Evolutionary conservation across 495 filamentous ascomycete genomes (phyloP).

Genomic region (Xylaria telfairii): DNA sequence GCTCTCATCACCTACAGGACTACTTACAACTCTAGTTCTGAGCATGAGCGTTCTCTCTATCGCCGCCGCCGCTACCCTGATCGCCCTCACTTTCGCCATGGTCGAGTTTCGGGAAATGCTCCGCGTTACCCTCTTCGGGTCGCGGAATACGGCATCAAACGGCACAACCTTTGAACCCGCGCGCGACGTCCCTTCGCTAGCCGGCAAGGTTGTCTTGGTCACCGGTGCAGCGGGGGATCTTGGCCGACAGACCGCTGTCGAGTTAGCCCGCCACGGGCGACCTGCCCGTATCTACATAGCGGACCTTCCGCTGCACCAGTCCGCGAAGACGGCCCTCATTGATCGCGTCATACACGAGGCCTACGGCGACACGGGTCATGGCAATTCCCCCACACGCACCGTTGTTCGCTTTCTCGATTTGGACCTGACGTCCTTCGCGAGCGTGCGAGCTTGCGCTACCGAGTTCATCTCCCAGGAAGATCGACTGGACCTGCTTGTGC

Average conservation of each 20-base stretch:
- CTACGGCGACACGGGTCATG: background rate
- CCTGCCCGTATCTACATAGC: constrained; percentile 40
- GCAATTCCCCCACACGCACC: background rate
- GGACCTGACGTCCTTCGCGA: constrained; percentile 31
- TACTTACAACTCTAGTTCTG: too few species aligned
- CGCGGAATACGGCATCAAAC: background rate
- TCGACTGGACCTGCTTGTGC: constrained; percentile 61
- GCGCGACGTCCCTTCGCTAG: constrained; percentile 35
- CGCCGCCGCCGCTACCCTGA: too few species aligned
- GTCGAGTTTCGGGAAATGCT: too few species aligned
- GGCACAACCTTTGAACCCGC: constrained; percentile 33
- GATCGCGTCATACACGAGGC: constrained; percentile 22
- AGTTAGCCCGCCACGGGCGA: constrained; percentile 32
- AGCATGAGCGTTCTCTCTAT: too few species aligned
- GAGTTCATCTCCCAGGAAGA: constrained; percentile 20
- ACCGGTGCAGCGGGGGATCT: constrained; percentile 50
- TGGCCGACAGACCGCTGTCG: constrained; percentile 38
- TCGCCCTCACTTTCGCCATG: too few species aligned
- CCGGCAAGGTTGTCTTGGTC: constrained; percentile 45
- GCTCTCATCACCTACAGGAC: too few species aligned
- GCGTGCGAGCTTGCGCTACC: constrained; percentile 27
- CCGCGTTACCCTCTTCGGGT: too few species aligned
- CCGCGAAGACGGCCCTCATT: constrained; percentile 23
- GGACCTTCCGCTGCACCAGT: constrained; percentile 17
- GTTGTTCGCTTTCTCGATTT: constrained; percentile 28